phyloP scores from a whole-genome alignment of 2,329 filamentous ascomycete genomes.

The Lachnellula arida region DNA sequence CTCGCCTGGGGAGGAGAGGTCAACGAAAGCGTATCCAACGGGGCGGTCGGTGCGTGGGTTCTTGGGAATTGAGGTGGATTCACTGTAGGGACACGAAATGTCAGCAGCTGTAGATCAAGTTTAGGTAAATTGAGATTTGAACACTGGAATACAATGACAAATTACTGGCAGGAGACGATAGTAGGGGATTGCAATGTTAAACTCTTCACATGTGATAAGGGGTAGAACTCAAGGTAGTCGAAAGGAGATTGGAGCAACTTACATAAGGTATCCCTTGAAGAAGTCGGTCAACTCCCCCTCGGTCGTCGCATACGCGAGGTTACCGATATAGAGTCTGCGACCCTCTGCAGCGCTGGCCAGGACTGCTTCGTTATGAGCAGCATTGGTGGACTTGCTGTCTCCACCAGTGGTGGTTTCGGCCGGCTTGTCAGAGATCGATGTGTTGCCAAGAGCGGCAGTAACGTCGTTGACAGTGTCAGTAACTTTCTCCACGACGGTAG shows the following conservation, averaged over 20 bases:
- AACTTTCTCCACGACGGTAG: slow-evolving; percentile 70
- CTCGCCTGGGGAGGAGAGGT: slow-evolving; percentile 89
- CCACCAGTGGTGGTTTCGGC: slow-evolving; percentile 54
- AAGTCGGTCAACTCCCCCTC: slow-evolving; percentile 99
- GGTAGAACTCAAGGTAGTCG: neutral
- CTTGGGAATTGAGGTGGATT: slow-evolving; percentile 98
- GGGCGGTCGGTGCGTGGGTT: slow-evolving; percentile 98
- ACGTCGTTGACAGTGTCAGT: slow-evolving; percentile 68
- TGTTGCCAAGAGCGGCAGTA: slow-evolving; percentile 63
- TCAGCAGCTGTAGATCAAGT: slow-evolving; percentile 30
- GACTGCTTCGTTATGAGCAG: slow-evolving; percentile 78
- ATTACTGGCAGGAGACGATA: too few species aligned
- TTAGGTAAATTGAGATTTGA: too few species aligned
- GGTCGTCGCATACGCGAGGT: slow-evolving; percentile 99
- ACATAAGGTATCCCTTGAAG: slow-evolving; percentile 99
- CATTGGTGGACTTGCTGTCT: slow-evolving; percentile 43
- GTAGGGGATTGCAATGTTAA: too few species aligned
- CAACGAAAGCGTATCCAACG: slow-evolving; percentile 98
- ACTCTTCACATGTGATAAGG: neutral
- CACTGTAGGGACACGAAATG: slow-evolving; percentile 49
- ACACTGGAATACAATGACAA: too few species aligned
- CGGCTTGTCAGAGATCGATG: slow-evolving; percentile 53
- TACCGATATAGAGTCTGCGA: slow-evolving; percentile 99
- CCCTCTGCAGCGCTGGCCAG: slow-evolving; percentile 97
- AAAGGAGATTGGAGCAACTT: slow-evolving; percentile 45